Evolutionary conservation across 208 protist genomes (phyloP).

Genomic region (Kentomonas sorsogonicus): DNA sequence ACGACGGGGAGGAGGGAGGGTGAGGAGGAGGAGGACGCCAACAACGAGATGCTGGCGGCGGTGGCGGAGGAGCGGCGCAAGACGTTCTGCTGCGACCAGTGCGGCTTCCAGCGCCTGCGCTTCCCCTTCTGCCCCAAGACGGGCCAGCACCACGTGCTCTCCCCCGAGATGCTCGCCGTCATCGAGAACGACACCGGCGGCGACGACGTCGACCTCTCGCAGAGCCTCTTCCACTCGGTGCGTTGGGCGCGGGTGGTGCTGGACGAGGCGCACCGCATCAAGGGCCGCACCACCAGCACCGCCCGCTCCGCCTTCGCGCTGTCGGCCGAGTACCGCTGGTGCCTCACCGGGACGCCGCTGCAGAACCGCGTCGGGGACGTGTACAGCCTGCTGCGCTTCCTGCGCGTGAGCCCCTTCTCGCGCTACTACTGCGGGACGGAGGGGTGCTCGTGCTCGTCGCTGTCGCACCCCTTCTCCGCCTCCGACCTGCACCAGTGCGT

Average conservation of each 20-base stretch:
- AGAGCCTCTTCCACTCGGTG: constrained; percentile 78
- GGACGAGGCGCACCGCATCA: constrained; percentile 92
- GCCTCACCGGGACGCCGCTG: constrained; percentile 93
- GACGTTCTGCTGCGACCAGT: constrained; percentile 55
- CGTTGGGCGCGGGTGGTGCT: constrained; percentile 88
- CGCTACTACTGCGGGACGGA: constrained; percentile 87
- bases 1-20: constrained; percentile 6
- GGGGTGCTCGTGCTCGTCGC: constrained; percentile 85
- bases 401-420: constrained; percentile 75
- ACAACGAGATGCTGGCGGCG: constrained; percentile 16
- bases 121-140: constrained; percentile 87
- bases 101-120: constrained; percentile 69
- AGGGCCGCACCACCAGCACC: constrained; percentile 83
- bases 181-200: constrained; percentile 79
- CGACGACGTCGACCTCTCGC: constrained; percentile 55
- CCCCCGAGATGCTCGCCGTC: constrained; percentile 44
- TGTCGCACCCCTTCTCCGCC: constrained; percentile 85
- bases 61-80: constrained; percentile 21
- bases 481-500: constrained; percentile 69
- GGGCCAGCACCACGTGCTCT: constrained; percentile 73
- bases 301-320: constrained; percentile 82
- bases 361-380: constrained; percentile 97
- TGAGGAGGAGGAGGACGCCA: constrained; percentile 30
- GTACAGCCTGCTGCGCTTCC: constrained; percentile 95
- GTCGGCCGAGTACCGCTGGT: constrained; percentile 79